Percentiles rank a stretch among this genome's conserved stretches.
phyloP scores from a whole-genome alignment of 2,329 filamentous ascomycete species.

The Cytospora chrysosperma region DNA sequence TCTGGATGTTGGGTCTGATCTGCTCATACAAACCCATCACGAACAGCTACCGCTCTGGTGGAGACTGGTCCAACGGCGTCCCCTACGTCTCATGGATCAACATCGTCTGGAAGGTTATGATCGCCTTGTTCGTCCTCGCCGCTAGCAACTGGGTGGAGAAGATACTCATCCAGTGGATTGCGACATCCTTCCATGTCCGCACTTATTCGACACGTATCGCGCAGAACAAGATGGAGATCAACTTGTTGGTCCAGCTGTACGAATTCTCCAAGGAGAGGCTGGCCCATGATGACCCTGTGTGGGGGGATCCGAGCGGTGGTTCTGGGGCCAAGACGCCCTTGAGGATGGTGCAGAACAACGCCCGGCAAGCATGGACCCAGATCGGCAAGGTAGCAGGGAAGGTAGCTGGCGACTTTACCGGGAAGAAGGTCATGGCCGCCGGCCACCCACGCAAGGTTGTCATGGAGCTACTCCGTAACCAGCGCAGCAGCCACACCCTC shows the following conservation, averaged over 20 bases:
- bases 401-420: constrained; percentile 89
- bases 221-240: constrained; percentile 87
- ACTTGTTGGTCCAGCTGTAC: constrained; percentile 52
- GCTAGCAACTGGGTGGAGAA: constrained; percentile 86
- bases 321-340: constrained; percentile 73
- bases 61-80: constrained; percentile 43
- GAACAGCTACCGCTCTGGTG: constrained; percentile 51
- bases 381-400: constrained; percentile 83
- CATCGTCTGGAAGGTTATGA: constrained; percentile 80
- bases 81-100: constrained; percentile 66
- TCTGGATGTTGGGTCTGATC: constrained; percentile 87
- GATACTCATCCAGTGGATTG: constrained; percentile 91
- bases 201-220: constrained; percentile 91
- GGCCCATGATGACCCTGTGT: constrained; percentile 51
- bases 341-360: constrained; percentile 69
- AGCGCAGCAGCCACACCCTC: constrained; percentile 74
- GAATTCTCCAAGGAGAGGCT: constrained; percentile 76
- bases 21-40: constrained; percentile 84
- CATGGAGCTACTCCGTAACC: constrained; percentile 70
- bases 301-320: constrained; percentile 38
- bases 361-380: constrained; percentile 71
- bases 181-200: constrained; percentile 85
- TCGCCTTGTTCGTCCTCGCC: constrained; percentile 77
- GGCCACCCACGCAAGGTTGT: constrained; percentile 85
- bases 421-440: constrained; percentile 62